Conservation (phyloP, 164 flowering plant species). For the Platanus orientalis region DNA sequence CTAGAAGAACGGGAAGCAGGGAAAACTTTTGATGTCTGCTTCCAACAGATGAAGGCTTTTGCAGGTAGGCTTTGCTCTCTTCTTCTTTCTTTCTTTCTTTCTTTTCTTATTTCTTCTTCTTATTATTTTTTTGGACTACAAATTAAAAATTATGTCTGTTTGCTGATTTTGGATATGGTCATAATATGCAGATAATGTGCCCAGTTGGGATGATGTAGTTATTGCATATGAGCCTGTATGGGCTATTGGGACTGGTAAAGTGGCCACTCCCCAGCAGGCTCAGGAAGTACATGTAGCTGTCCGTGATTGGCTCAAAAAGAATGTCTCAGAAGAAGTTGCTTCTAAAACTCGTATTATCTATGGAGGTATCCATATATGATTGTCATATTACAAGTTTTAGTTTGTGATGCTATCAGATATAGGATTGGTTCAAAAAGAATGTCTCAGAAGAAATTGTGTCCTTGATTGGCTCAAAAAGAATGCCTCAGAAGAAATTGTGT, state of each 20-base stretch:
- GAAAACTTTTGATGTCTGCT: slow-evolving; percentile 94
- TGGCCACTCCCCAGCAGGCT: too few relatives aligned
- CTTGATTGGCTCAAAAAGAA: too few relatives aligned
- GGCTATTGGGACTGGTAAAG: too few relatives aligned
- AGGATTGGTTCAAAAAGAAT: too few relatives aligned
- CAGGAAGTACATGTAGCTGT: too few relatives aligned
- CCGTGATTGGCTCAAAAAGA: too few relatives aligned
- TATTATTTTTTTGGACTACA: not conserved
- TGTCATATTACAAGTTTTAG: not conserved
- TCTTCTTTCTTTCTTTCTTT: too few relatives aligned
- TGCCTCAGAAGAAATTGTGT: not conserved
- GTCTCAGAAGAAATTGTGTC: too few relatives aligned
- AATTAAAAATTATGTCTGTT: not conserved
- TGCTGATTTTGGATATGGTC: not conserved
- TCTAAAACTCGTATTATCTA: slow-evolving; percentile 90
- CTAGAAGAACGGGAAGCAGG: too few relatives aligned
- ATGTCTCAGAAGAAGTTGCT: slow-evolving; percentile 83
- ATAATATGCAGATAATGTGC: slow-evolving; percentile 44
- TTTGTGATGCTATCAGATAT: not conserved
- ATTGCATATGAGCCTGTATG: too few relatives aligned
- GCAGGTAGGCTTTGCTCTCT: slow-evolving; percentile 61
- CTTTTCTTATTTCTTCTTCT: not conserved
- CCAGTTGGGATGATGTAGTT: too few relatives aligned
- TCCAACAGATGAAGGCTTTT: slow-evolving; percentile 83
- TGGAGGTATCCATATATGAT: slow-evolving; percentile 56